Conservation (phyloP, 1,139 yeast genomes). For the Kazachstania sp. region DNA sequence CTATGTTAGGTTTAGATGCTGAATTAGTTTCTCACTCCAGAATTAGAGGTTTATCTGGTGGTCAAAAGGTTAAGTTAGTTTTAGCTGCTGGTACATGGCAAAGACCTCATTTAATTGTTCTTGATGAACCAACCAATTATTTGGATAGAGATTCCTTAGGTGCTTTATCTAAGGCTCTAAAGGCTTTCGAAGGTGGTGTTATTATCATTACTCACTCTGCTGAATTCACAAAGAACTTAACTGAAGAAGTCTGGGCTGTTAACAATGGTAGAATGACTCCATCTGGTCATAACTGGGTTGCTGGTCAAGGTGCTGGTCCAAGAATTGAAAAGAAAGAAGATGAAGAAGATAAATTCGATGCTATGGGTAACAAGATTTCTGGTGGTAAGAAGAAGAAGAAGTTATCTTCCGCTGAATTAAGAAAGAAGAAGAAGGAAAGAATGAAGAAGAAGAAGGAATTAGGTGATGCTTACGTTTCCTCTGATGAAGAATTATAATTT, state of each 20-base stretch:
- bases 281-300: slow-evolving; percentile 99
- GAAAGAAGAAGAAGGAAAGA: slow-evolving; percentile 99
- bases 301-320: slow-evolving; percentile 99
- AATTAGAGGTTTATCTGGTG: slow-evolving; percentile 99
- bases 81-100: slow-evolving; percentile 99
- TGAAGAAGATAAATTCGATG: slow-evolving; percentile 98
- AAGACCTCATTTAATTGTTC: slow-evolving; percentile 98
- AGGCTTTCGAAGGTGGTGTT: slow-evolving; percentile 99
- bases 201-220: slow-evolving; percentile 99
- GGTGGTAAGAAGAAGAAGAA: slow-evolving; percentile 93
- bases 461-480: slow-evolving; percentile 98
- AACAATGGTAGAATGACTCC: slow-evolving; percentile 97
- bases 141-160: slow-evolving; percentile 99
- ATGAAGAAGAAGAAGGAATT: slow-evolving; percentile 99
- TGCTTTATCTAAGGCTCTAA: slow-evolving; percentile 97
- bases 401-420: slow-evolving; percentile 96
- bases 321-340: slow-evolving; percentile 94
- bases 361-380: slow-evolving; percentile 99
- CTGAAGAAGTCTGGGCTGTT: slow-evolving; percentile 99
- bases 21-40: slow-evolving; percentile 99
- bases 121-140: slow-evolving; percentile 99
- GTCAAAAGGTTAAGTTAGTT: slow-evolving; percentile 99
- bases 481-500: slow-evolving; percentile 42
- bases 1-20: slow-evolving; percentile 96
- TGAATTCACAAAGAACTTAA: slow-evolving; percentile 97